Conservation (phyloP, 257 asterid species). For the Lavandula angustifolia region DNA sequence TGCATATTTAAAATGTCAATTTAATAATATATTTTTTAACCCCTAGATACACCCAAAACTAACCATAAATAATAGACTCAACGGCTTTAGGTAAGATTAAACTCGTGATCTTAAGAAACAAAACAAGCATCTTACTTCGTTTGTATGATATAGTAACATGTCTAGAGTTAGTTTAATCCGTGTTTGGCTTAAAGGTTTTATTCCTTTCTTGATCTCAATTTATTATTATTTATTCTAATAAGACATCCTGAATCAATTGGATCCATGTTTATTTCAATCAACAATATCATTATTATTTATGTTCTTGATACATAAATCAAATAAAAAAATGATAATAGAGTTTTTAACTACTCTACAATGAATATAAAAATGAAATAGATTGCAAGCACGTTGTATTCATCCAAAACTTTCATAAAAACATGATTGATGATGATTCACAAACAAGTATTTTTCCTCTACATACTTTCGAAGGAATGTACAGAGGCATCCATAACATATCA, state of each 20-base stretch:
- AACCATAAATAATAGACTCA: too few relatives aligned
- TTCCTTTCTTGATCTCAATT: slow-evolving; percentile 1
- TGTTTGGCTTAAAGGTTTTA: neutral
- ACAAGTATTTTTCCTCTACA: neutral
- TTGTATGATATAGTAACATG: neutral
- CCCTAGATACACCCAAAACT: too few relatives aligned
- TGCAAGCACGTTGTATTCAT: slow-evolving; percentile 1
- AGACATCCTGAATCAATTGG: neutral
- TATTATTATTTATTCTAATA: neutral
- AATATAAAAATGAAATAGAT: neutral
- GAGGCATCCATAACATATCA: too few relatives aligned
- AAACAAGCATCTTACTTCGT: too few relatives aligned
- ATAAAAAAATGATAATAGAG: neutral
- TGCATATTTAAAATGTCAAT: too few relatives aligned
- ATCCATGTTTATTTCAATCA: neutral
- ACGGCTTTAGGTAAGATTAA: too few relatives aligned
- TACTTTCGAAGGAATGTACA: too few relatives aligned
- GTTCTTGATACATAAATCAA: neutral
- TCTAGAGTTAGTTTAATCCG: neutral
- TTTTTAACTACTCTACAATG: neutral
- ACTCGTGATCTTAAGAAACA: too few relatives aligned
- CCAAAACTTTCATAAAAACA: too few relatives aligned
- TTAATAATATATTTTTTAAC: too few relatives aligned
- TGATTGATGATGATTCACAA: too few relatives aligned
- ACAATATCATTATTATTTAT: neutral